Evolutionary conservation across 179 eudicot genomes (phyloP).

Genomic region (Spergularia azorica): DNA sequence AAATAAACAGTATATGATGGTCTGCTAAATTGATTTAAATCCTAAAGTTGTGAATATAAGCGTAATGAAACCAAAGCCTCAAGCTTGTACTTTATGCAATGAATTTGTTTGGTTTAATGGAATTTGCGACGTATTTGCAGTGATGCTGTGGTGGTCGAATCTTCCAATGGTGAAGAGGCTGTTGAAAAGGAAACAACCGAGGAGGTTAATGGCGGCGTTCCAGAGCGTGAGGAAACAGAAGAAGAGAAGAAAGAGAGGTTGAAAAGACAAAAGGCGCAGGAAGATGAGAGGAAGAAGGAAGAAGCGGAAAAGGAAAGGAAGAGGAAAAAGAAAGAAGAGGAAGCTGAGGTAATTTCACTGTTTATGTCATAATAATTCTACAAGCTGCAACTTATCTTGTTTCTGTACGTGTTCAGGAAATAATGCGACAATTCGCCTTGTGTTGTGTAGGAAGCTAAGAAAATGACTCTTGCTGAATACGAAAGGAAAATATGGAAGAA

Average conservation of each 20-base stretch:
- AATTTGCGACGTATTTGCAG: too few species aligned
- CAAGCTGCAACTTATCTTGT: background rate
- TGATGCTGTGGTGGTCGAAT: constrained; percentile 22
- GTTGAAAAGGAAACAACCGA: constrained; percentile 16
- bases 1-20: too few species aligned
- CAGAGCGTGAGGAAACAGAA: constrained; percentile 16
- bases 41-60: too few species aligned
- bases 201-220: constrained; percentile 9
- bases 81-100: too few species aligned
- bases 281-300: background rate
- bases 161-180: constrained; percentile 7
- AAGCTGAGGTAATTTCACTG: constrained; percentile 17
- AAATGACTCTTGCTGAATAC: constrained; percentile 42
- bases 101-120: too few species aligned
- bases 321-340: constrained; percentile 19
- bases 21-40: too few species aligned
- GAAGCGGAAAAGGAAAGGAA: background rate
- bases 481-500: constrained; percentile 33
- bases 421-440: background rate
- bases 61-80: too few species aligned
- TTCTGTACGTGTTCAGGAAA: background rate
- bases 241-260: background rate
- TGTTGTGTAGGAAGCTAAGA: constrained; percentile 22
- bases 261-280: background rate
- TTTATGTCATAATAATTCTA: background rate